Evolutionary conservation across 1,284 basidiomycete species (phyloP).

Genomic region (Cystobasidium slooffiae): DNA sequence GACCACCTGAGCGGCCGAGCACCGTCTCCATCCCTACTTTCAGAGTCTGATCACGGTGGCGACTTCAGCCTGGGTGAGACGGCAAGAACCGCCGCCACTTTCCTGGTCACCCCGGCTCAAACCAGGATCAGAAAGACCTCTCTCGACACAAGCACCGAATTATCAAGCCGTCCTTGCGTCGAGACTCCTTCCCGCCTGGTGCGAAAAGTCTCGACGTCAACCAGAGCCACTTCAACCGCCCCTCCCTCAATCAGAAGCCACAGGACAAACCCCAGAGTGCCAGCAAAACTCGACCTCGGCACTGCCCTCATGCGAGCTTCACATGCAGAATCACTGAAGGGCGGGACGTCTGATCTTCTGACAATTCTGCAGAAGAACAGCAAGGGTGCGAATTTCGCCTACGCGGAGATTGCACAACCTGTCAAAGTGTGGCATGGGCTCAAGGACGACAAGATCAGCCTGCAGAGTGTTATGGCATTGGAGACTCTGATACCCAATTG

Average conservation of each 20-base stretch:
- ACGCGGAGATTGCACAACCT: conserved; percentile 70
- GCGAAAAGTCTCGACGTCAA: not conserved
- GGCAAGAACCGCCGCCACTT: not conserved
- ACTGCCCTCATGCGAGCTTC: conserved; percentile 87
- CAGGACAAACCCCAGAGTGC: not conserved
- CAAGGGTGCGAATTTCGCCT: conserved; percentile 59
- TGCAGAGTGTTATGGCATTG: conserved; percentile 79
- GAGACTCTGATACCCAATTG: conserved; percentile 81
- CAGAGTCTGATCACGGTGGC: not conserved
- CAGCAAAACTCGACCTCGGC: conserved; percentile 53
- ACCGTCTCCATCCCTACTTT: not conserved
- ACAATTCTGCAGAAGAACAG: conserved; percentile 86
- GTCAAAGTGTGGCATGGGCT: conserved; percentile 92
- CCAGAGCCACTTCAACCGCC: not conserved
- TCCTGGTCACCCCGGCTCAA: not conserved
- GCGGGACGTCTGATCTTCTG: conserved; percentile 85
- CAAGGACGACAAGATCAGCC: conserved; percentile 86
- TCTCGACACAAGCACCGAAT: not conserved
- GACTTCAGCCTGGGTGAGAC: not conserved
- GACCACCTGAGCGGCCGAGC: not conserved
- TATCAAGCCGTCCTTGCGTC: not conserved
- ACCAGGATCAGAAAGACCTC: not conserved
- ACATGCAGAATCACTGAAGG: conserved; percentile 88
- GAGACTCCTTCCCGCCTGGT: not conserved
- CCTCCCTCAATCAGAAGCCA: not conserved